A percentile compares a stretch with the other conserved stretches of the same genome.
Conservation (phyloP, 352 stramenopile genomes). For the Globisporangium uncinulatum region DNA sequence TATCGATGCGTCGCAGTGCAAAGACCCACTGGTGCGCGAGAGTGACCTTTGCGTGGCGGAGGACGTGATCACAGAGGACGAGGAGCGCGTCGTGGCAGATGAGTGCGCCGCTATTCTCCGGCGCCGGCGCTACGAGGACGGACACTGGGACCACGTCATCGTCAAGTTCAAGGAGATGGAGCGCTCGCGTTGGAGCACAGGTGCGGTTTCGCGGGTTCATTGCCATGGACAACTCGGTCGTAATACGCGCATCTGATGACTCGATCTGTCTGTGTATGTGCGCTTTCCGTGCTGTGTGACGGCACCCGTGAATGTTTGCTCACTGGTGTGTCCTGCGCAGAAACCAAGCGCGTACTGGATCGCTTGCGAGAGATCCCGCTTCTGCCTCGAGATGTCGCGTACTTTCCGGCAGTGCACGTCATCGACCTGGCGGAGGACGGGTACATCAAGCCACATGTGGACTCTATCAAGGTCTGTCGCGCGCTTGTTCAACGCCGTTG, state of each 20-base stretch:
- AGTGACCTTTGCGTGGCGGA: conserved; percentile 59
- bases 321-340: conserved; percentile 13
- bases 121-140: conserved; percentile 69
- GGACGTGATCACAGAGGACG: conserved; percentile 68
- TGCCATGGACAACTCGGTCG: neutral
- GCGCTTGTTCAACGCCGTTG: too few species aligned
- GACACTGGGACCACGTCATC: conserved; percentile 84
- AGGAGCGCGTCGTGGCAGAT: conserved; percentile 65
- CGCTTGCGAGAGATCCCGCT: conserved; percentile 55
- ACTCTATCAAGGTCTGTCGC: conserved; percentile 66
- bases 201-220: conserved; percentile 7
- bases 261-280: too few species aligned
- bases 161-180: conserved; percentile 90
- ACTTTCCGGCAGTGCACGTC: conserved; percentile 74
- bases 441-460: conserved; percentile 84
- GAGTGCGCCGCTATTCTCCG: conserved; percentile 61
- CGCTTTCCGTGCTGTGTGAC: too few species aligned
- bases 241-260: neutral
- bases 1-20: conserved; percentile 53
- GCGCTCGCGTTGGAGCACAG: conserved; percentile 64
- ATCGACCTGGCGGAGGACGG: conserved; percentile 78
- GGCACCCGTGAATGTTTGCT: neutral
- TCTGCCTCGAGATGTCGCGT: conserved; percentile 52
- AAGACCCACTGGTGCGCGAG: conserved; percentile 46
- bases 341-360: conserved; percentile 59